Evolutionary conservation across 192 early-diverging fungal genomes (phyloP), one percentile per base, ranked within the genome.

Genomic region (Backusella macrospora): DNA sequence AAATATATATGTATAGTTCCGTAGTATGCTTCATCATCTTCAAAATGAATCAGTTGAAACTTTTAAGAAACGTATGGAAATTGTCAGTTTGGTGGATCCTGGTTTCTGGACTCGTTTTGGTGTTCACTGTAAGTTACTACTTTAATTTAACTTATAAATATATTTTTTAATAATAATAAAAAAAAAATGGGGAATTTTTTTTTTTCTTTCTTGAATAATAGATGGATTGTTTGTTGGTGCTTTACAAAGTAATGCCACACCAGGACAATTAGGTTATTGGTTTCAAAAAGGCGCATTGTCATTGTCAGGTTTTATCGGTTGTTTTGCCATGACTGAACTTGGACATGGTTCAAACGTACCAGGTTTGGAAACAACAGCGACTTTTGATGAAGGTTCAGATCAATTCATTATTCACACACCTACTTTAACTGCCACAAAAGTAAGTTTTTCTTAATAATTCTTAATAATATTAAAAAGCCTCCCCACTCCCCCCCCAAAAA

Each of bases 281-380:
- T 89, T 92, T 66, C 86, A 90, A 45, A 91, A 90, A 84, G 95
- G 95, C 37, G 94, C 94, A 10, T 72, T 96, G 15, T 87, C 92
- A 37, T 78, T 96, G 77, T 90, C 92, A 73, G 90, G 92, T 43
- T 86, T 96, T 75, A 81, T 91, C 7, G 96, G 96, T 40, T 97
- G 95, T 84, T 97, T 96, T 79, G 94, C 90, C 62, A 96, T 96
- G 96, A 97, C 96, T 5, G 96, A 97, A 81, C 77, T 96, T 37
- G 94, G 82, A 3, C 92, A 95, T 48, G 95, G 95, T 2, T 95
- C 93, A 38, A 96, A 96, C 73, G 92, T 96, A 37, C 90, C 92
- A 9, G 96, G 92, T n/a, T 83, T 97, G 5, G 96, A 97, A 73
- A 97, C 96, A 29, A 97, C 92, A 12, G 96, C 96, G 13, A 97